Base-by-base conservation (phyloP, 1,284 basidiomycete genomes). In the Rhodotorula sp. region DNA sequence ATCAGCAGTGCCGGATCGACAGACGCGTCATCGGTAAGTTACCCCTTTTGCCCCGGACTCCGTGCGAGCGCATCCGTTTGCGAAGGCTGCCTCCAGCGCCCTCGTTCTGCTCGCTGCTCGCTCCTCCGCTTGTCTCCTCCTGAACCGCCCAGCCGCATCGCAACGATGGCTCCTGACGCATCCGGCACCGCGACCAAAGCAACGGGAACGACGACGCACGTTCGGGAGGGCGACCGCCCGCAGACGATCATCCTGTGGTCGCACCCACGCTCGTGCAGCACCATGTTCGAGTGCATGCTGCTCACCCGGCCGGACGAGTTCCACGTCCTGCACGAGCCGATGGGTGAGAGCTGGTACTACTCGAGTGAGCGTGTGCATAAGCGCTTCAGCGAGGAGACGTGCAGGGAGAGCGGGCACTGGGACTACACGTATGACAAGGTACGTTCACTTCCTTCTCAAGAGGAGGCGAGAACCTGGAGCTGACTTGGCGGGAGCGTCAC, bases 211-310 rank as follows among this genome's bases (percentile, higher is more conserved):
- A 3, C 41, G 22, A 19, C 56, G 5, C 41, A 17, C 56, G 22
- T 51, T 25, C 48, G n/a, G 25, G 48, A 27, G 10, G 25, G 10
- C 25, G 21, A 17, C 19, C 55, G 57, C 1, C 61, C 61, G 12
- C 37, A 39, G 51, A 63, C 54, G 32, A 39, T 69, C 64, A 65
- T 68, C 41, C 50, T 72, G 7, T 72, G 70, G 70, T 62, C 59
- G 19, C 71, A 73, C 9, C 71, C 71, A 2, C 48, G 73, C 5
- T 66, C 62, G 8, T 62, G 62, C 32, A 70, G 69, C 3, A 63
- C 77, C 66, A 77, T 77, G 74, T 77, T 78, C 61, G 77, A 78
- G 55, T 72, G 70, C 54, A 69, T 68, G 56, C 50, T 78, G 39
- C 63, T 78, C 10, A 65, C 65, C 22, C 48, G 67, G 1, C 61